Conservation (phyloP, 805 yeast species). For the Maudiozyma bulderi region DNA sequence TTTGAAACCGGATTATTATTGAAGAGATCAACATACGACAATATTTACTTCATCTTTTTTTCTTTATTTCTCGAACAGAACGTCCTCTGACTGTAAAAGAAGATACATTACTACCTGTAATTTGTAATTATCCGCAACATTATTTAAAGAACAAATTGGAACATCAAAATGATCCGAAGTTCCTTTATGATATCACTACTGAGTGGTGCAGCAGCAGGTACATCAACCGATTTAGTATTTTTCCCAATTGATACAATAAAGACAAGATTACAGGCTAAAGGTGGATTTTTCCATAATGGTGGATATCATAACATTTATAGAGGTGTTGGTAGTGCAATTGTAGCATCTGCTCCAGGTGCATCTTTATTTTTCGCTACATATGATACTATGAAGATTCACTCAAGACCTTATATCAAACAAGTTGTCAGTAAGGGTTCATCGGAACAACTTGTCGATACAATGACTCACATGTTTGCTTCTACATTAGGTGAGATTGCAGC, state of each 20-base stretch:
- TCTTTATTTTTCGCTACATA: conserved; percentile 74
- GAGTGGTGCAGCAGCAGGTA: conserved; percentile 95
- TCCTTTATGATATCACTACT: conserved; percentile 24
- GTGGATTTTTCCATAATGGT: conserved; percentile 88
- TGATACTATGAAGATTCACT: conserved; percentile 53
- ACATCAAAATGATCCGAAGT: not conserved
- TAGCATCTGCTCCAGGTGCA: conserved; percentile 90
- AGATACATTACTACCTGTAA: too few relatives aligned
- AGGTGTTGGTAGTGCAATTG: conserved; percentile 87
- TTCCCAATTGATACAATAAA: conserved; percentile 95
- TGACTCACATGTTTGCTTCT: conserved; percentile 79
- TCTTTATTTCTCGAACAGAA: too few relatives aligned
- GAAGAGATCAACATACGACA: too few relatives aligned
- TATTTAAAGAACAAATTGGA: too few relatives aligned
- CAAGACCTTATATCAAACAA: conserved; percentile 31
- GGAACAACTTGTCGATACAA: conserved; percentile 31
- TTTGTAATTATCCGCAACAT: too few relatives aligned
- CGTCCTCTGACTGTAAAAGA: too few relatives aligned
- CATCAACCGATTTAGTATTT: conserved; percentile 86
- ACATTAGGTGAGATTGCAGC: conserved; percentile 89
- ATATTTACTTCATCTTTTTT: too few relatives aligned
- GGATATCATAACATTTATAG: conserved; percentile 86
- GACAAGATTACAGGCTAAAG: conserved; percentile 89
- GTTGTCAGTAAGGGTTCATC: conserved; percentile 8
- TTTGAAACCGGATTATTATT: too few relatives aligned